Conservation (phyloP, 2,329 filamentous ascomycete genomes). For the Fusarium praegraminearum region DNA sequence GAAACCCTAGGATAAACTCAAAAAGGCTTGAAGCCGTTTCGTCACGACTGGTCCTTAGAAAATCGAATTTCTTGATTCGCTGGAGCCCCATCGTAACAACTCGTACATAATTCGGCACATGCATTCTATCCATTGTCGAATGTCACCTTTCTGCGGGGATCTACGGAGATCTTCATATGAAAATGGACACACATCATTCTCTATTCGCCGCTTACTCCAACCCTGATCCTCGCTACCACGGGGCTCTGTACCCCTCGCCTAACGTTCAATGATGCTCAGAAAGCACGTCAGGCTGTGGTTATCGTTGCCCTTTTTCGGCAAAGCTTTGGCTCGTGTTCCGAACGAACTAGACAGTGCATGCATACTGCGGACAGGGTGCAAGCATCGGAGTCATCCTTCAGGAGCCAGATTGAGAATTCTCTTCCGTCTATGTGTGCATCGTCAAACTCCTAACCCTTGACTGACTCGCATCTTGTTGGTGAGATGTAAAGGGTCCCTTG, state of each 20-base stretch:
- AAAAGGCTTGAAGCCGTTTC: slow-evolving; percentile 19
- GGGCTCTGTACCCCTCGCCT: not conserved
- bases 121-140: not conserved
- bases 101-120: not conserved
- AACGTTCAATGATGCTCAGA: not conserved
- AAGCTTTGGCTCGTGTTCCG: not conserved
- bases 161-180: slow-evolving; percentile 8
- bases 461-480: slow-evolving; percentile 25
- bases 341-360: slow-evolving; percentile 4
- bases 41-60: slow-evolving; percentile 1
- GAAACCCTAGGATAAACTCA: slow-evolving; percentile 14
- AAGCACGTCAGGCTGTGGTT: not conserved
- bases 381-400: slow-evolving; percentile 1
- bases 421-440: slow-evolving; percentile 12
- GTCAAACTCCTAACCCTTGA: slow-evolving; percentile 10
- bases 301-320: not conserved
- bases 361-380: slow-evolving; percentile 4
- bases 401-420: slow-evolving; percentile 11
- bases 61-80: slow-evolving; percentile 11
- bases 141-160: slow-evolving; percentile 14
- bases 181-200: not conserved
- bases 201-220: slow-evolving; percentile 12
- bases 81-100: not conserved
- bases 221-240: slow-evolving; percentile 5
- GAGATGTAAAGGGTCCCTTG: slow-evolving; percentile 7